phyloP scores from a whole-genome alignment of 1,284 basidiomycete species.

The Ceratobasidium papillatum region DNA sequence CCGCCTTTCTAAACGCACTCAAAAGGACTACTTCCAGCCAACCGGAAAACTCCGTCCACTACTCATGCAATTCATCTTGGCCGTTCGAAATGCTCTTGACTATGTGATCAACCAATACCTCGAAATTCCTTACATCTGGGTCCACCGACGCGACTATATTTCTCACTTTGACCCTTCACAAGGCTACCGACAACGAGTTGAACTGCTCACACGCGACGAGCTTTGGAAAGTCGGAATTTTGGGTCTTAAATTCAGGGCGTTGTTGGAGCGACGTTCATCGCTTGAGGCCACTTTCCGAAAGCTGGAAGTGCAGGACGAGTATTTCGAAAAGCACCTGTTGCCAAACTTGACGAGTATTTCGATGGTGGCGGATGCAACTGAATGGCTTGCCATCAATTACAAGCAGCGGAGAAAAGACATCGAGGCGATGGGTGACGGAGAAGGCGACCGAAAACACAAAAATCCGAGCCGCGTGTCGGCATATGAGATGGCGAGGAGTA shows the following conservation, averaged over 20 bases:
- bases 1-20: conserved; percentile 82
- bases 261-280: conserved; percentile 75
- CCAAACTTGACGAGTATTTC: conserved; percentile 80
- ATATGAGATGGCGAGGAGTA: conserved; percentile 87
- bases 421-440: conserved; percentile 73
- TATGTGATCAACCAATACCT: conserved; percentile 87
- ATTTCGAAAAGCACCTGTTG: conserved; percentile 73
- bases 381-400: conserved; percentile 91
- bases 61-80: conserved; percentile 75
- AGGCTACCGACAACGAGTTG: conserved; percentile 54
- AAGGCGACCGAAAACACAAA: conserved; percentile 74
- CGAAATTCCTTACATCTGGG: conserved; percentile 96
- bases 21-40: conserved; percentile 74
- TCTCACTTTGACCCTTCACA: conserved; percentile 69
- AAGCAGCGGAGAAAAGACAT: conserved; percentile 77
- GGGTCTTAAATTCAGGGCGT: conserved; percentile 86
- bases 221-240: conserved; percentile 89
- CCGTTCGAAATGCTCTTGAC: conserved; percentile 82
- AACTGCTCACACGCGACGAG: conserved; percentile 80
- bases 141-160: conserved; percentile 91
- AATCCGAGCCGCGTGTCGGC: conserved; percentile 85
- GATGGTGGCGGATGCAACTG: conserved; percentile 88
- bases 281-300: conserved; percentile 72
- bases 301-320: conserved; percentile 70
- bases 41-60: conserved; percentile 68